Evolutionary conservation across 2,329 filamentous ascomycete species (phyloP).

Genomic region (Diaporthe sp.): DNA sequence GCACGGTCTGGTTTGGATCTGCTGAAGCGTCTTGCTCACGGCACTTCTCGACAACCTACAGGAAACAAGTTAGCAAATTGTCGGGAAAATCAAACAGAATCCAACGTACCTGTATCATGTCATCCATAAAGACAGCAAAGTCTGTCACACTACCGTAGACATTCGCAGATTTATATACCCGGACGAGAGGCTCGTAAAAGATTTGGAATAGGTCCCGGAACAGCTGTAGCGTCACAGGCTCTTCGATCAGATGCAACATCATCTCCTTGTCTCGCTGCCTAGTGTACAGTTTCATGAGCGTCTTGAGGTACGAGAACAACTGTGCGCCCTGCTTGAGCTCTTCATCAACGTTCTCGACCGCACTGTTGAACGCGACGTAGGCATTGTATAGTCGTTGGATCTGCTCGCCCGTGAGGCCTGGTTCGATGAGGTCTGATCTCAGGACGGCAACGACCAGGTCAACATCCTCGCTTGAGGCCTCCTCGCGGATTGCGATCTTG

Average conservation of each 20-base stretch:
- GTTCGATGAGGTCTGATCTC: conserved; percentile 79
- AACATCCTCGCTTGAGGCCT: conserved; percentile 78
- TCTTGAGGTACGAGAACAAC: conserved; percentile 94
- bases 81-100: not conserved
- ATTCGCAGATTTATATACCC: conserved; percentile 98
- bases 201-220: conserved; percentile 98
- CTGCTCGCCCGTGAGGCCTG: conserved; percentile 78
- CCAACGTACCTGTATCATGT: conserved; percentile 79
- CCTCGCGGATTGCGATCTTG: conserved; percentile 78
- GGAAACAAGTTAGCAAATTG: not conserved
- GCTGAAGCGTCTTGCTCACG: conserved; percentile 84
- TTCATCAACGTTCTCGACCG: conserved; percentile 89
- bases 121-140: conserved; percentile 92
- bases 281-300: conserved; percentile 90
- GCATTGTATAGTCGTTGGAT: conserved; percentile 90
- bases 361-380: conserved; percentile 95
- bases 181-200: conserved; percentile 96
- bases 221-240: conserved; percentile 95
- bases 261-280: conserved; percentile 94
- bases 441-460: conserved; percentile 90
- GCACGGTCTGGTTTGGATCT: conserved; percentile 97
- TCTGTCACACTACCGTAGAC: conserved; percentile 98
- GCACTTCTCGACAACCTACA: conserved; percentile 71
- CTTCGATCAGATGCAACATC: conserved; percentile 96
- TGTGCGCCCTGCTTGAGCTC: conserved; percentile 91